phyloP scores from a whole-genome alignment of 257 asterid species.

The Gentiana macrophylla region DNA sequence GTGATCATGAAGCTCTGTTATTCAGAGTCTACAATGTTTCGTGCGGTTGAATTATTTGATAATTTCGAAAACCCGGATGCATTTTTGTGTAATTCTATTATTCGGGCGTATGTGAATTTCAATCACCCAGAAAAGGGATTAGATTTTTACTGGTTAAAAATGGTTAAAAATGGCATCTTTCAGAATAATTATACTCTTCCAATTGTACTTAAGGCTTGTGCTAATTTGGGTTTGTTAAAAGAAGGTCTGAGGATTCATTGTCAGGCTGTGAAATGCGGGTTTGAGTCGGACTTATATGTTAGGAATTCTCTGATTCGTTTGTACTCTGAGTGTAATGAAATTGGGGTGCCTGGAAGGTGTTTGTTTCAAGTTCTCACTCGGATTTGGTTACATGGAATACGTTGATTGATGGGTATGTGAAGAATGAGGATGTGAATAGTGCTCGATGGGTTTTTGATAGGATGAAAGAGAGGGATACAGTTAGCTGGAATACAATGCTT shows the following conservation, averaged over 20 bases:
- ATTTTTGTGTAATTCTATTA: constrained; percentile 24
- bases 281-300: constrained; percentile 24
- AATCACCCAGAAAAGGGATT: constrained; percentile 19
- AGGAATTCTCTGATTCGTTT: constrained; percentile 21
- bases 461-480: constrained; percentile 23
- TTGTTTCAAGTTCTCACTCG: constrained; percentile 21
- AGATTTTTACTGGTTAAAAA: constrained; percentile 16
- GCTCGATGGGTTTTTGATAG: constrained; percentile 23
- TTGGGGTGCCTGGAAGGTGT: constrained; percentile 24
- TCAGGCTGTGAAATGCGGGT: constrained; percentile 21
- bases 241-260: constrained; percentile 24
- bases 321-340: constrained; percentile 14
- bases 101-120: constrained; percentile 19
- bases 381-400: constrained; percentile 34
- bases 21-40: constrained; percentile 4
- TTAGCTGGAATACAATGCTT: constrained; percentile 34
- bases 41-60: constrained; percentile 17
- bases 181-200: constrained; percentile 29
- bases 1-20: constrained; percentile 25
- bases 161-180: constrained; percentile 23
- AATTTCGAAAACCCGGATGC: constrained; percentile 28
- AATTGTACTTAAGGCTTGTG: constrained; percentile 24
- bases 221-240: constrained; percentile 15
- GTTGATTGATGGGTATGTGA: constrained; percentile 27
- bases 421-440: constrained; percentile 18